phyloP scores from a whole-genome alignment of 371 early-diverging fungal genomes.

The Mortierella sp. region DNA sequence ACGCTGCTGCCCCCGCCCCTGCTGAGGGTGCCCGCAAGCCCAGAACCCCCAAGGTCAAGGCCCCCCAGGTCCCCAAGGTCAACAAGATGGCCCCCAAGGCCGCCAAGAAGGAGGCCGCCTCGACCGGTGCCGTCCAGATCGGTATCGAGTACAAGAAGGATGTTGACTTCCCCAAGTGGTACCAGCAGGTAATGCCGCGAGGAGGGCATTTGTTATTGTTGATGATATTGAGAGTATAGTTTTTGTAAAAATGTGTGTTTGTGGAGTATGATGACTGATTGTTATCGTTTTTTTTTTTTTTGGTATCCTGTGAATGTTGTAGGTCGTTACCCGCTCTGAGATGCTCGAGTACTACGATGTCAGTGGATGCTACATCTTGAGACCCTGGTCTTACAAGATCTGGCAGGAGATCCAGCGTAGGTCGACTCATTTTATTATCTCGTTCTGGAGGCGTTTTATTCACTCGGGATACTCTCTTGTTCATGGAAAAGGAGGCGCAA shows the following conservation, averaged over 20 bases:
- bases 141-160: conserved; percentile 96
- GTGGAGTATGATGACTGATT: background rate
- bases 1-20: conserved; percentile 11
- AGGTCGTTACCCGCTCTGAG: conserved; percentile 94
- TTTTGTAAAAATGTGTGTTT: no score
- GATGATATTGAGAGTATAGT: background rate
- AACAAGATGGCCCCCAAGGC: conserved; percentile 49
- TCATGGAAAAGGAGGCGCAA: background rate
- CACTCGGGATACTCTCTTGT: background rate
- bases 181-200: conserved; percentile 80
- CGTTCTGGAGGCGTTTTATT: background rate
- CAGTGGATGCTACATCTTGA: conserved; percentile 99
- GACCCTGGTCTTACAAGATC: conserved; percentile 97
- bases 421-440: conserved; percentile 18
- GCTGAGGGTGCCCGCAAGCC: conserved; percentile 15
- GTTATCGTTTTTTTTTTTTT: background rate
- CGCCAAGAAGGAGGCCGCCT: conserved; percentile 59
- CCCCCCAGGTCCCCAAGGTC: conserved; percentile 41
- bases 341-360: conserved; percentile 99
- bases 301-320: background rate
- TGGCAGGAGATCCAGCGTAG: conserved; percentile 97
- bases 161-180: conserved; percentile 96
- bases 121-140: conserved; percentile 77
- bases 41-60: conserved; percentile 33
- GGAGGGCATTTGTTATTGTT: background rate